Evolutionary conservation across 257 asterid genomes (phyloP).

Genomic region (Petunia secreta): DNA sequence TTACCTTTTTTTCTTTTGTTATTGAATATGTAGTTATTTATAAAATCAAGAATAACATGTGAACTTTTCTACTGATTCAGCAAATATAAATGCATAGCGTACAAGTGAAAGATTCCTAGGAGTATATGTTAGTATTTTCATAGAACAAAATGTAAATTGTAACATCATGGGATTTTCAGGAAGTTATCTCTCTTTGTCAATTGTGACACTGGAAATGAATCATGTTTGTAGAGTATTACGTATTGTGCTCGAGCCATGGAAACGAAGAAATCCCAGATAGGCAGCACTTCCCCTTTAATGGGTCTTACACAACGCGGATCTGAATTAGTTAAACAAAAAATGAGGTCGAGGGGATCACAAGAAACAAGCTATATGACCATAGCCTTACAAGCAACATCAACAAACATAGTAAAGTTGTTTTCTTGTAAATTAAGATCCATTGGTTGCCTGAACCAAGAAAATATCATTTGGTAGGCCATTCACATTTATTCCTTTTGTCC

Average conservation of each 20-base stretch:
- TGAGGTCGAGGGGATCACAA: too few species aligned
- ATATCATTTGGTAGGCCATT: background rate
- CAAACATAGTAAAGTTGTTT: background rate
- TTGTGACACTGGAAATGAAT: background rate
- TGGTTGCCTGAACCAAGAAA: background rate
- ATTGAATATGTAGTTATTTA: conserved; percentile 38
- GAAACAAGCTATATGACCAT: background rate
- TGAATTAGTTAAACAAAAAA: too few species aligned
- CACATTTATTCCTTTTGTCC: background rate
- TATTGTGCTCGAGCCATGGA: too few species aligned
- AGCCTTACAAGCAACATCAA: background rate
- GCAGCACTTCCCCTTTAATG: too few species aligned
- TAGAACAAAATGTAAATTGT: background rate
- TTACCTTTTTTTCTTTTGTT: background rate
- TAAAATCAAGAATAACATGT: background rate
- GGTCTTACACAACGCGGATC: too few species aligned
- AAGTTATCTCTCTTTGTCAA: background rate
- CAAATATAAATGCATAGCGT: too few species aligned
- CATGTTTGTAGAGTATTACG: too few species aligned
- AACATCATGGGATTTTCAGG: background rate
- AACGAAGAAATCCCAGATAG: too few species aligned
- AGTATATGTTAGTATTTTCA: too few species aligned
- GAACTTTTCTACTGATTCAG: too few species aligned
- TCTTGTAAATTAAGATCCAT: background rate
- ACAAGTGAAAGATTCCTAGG: background rate